These are phyloP conservation scores for Remersonia thermophila DNA, from an alignment of 2,329 filamentous ascomycete species.

Conservation along the genomic window DNA sequence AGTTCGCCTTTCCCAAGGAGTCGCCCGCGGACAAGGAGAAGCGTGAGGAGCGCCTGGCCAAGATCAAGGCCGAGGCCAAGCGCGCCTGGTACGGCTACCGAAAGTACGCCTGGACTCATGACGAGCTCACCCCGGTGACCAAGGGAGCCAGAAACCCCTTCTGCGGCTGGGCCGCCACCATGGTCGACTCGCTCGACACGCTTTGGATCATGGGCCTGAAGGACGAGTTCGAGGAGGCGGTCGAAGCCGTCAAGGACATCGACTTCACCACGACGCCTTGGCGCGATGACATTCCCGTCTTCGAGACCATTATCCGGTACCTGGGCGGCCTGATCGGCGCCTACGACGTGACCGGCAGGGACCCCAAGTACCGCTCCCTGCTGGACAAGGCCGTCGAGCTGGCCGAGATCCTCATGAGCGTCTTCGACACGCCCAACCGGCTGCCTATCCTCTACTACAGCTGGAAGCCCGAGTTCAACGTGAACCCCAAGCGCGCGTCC, in stretches of 20 bases:
- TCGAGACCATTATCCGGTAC: conserved; percentile 87
- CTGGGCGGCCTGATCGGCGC: conserved; percentile 75
- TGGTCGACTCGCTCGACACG: conserved; percentile 73
- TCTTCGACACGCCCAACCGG: conserved; percentile 85
- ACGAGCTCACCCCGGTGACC: conserved; percentile 68
- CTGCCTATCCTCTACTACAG: conserved; percentile 77
- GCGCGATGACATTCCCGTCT: conserved; percentile 65
- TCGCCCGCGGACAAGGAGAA: conserved; percentile 44
- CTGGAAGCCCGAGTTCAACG: conserved; percentile 57
- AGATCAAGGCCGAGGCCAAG: conserved; percentile 61
- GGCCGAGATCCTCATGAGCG: conserved; percentile 66
- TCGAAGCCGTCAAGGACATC: conserved; percentile 55
- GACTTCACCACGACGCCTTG: conserved; percentile 64
- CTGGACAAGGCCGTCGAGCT: conserved; percentile 69
- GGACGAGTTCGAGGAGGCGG: conserved; percentile 69
- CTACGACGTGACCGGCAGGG: conserved; percentile 68
- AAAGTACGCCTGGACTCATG: conserved; percentile 68
- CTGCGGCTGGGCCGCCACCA: conserved; percentile 78
- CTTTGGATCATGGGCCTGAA: conserved; percentile 76
- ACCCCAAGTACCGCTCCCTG: conserved; percentile 48
- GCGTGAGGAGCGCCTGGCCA: conserved; percentile 50
- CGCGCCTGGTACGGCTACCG: conserved; percentile 77
- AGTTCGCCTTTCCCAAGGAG: conserved; percentile 60
- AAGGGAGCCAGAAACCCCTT: conserved; percentile 65
- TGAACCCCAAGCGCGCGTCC: conserved; percentile 50